These are phyloP conservation scores for Colletotrichum higginsianum DNA, from an alignment of 2,329 filamentous ascomycete species.

Conservation along the genomic window DNA sequence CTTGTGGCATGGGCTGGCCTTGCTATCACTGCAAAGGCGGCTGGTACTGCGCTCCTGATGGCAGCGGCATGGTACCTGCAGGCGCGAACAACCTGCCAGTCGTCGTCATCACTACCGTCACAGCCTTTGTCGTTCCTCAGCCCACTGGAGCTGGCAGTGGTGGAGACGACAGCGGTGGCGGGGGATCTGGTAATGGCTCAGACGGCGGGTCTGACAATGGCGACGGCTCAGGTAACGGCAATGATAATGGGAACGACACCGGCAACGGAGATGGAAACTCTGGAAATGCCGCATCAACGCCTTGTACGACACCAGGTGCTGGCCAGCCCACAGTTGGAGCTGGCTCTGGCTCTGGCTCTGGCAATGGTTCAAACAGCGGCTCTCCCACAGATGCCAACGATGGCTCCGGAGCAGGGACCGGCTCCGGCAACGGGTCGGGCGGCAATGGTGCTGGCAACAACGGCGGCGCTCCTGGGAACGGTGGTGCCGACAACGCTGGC, in stretches of 20 bases:
- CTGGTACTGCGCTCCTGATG: conserved; percentile 47
- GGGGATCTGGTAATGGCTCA: neutral
- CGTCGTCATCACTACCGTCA: conserved; percentile 27
- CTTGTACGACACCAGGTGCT: neutral
- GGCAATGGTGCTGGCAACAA: conserved; percentile 3
- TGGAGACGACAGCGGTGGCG: neutral
- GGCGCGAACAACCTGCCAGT: conserved; percentile 1
- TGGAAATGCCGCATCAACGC: conserved; percentile 8
- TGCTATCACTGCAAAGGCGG: conserved; percentile 51
- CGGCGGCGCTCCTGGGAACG: neutral
- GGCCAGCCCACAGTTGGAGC: neutral
- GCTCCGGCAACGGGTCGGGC: neutral
- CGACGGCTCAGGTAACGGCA: neutral
- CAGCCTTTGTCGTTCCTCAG: conserved; percentile 18
- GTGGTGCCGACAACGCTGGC: neutral
- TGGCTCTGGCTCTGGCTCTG: neutral
- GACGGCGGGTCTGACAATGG: neutral
- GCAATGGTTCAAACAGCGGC: neutral
- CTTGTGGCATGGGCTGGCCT: conserved; percentile 51
- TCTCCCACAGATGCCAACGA: neutral
- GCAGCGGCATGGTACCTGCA: conserved; percentile 9
- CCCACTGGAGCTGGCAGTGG: conserved; percentile 17
- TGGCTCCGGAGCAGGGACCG: neutral
- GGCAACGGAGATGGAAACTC: neutral
- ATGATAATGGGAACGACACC: neutral